Evolutionary conservation across 495 filamentous ascomycete species (phyloP).

Genomic region (Penicillium nucicola): DNA sequence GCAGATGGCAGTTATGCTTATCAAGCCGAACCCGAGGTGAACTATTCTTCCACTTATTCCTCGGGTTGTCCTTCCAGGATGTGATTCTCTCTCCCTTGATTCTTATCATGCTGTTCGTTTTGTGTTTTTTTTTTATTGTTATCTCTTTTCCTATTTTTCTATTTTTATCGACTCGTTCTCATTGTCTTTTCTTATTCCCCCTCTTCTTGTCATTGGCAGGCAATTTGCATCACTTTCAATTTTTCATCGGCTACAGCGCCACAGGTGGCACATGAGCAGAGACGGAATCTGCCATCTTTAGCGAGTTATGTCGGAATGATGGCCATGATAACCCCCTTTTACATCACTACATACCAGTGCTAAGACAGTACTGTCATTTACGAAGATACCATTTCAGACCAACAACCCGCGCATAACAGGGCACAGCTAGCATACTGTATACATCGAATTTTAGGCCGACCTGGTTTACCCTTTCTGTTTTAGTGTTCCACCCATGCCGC

Average conservation of each 20-base stretch:
- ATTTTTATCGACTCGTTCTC: background rate
- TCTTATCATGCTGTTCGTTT: background rate
- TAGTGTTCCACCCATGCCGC: too few relatives aligned
- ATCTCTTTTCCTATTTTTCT: too few relatives aligned
- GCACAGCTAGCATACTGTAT: too few relatives aligned
- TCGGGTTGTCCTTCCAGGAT: constrained; percentile 22
- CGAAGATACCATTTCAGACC: constrained; percentile 13
- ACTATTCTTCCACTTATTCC: constrained; percentile 15
- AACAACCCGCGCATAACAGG: constrained; percentile 6
- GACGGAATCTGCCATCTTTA: background rate
- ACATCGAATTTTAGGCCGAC: too few relatives aligned
- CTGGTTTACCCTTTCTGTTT: too few relatives aligned
- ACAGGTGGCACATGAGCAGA: background rate
- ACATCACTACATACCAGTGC: too few relatives aligned
- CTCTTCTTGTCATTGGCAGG: background rate
- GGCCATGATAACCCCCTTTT: background rate
- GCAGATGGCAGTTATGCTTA: constrained; percentile 14
- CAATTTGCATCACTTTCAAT: too few relatives aligned
- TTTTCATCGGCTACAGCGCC: too few relatives aligned
- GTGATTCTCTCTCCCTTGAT: constrained; percentile 13
- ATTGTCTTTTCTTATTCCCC: constrained; percentile 12
- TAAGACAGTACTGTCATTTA: background rate
- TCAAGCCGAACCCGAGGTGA: constrained; percentile 12
- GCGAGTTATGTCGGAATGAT: constrained; percentile 15
- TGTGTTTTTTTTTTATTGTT: background rate